Percentiles rank a stretch among this genome's conserved stretches.
These are phyloP conservation scores for Boletus subcaerulescens DNA, from an alignment of 768 basidiomycete species.

Conservation along the genomic window DNA sequence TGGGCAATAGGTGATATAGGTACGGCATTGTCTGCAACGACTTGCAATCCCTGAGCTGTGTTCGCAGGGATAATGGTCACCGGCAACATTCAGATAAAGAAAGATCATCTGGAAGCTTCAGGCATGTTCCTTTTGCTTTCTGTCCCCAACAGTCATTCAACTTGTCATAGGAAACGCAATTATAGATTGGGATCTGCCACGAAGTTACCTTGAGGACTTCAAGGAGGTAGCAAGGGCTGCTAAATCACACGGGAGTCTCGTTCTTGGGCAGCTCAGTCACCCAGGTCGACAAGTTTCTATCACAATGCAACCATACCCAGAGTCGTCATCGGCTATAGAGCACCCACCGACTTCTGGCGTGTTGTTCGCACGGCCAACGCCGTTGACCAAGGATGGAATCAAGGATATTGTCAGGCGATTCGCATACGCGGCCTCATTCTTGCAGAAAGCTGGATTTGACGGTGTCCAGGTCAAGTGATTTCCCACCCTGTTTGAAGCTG, in stretches of 20 bases:
- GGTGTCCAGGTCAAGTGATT: constrained; percentile 46
- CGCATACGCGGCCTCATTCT: constrained; percentile 51
- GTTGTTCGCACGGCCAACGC: constrained; percentile 30
- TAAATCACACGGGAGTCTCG: constrained; percentile 29
- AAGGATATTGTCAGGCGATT: constrained; percentile 49
- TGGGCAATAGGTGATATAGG: constrained; percentile 33
- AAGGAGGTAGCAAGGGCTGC: constrained; percentile 28
- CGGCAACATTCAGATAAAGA: constrained; percentile 35
- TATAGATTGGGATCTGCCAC: constrained; percentile 29
- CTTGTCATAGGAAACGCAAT: constrained; percentile 28
- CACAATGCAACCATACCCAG: constrained; percentile 34
- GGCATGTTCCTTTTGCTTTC: constrained; percentile 12
- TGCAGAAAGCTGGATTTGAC: constrained; percentile 62
- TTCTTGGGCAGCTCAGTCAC: constrained; percentile 33
- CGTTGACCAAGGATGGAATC: constrained; percentile 48
- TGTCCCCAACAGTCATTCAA: neutral
- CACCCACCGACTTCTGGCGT: constrained; percentile 34
- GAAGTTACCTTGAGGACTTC: constrained; percentile 22
- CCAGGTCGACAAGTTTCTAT: constrained; percentile 35
- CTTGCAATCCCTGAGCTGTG: constrained; percentile 1
- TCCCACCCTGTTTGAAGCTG: neutral
- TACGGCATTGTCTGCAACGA: constrained; percentile 1
- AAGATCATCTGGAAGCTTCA: constrained; percentile 33
- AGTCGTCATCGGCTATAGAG: constrained; percentile 34
- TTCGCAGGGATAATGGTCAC: constrained; percentile 31